A percentile compares a stretch with the other conserved stretches of the same genome.
These are phyloP conservation scores for Trichoderma cornu-damae DNA, from an alignment of 2,329 filamentous ascomycete species.

Conservation along the genomic window DNA sequence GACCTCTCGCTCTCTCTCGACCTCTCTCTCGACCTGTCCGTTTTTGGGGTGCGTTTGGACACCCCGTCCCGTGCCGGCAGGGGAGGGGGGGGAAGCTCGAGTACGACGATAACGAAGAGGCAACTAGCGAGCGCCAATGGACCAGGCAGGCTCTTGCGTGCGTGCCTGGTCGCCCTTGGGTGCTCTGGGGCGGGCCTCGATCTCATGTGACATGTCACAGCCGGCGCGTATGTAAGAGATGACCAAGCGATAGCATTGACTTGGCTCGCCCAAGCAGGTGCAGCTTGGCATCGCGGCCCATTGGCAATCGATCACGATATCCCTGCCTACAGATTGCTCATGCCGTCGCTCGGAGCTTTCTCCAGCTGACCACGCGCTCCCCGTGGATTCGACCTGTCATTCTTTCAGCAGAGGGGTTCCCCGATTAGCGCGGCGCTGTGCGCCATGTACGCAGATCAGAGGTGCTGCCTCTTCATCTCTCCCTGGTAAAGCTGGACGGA, in stretches of 20 bases:
- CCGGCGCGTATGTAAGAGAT: not conserved
- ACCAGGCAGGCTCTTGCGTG: not conserved
- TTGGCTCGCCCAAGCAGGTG: not conserved
- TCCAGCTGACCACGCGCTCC: not conserved
- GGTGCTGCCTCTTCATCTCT: constrained; percentile 5
- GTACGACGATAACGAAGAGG: constrained; percentile 10
- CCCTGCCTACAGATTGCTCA: not conserved
- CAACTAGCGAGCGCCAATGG: constrained; percentile 3
- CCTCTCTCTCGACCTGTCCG: too few relatives aligned
- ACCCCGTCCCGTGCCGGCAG: not conserved
- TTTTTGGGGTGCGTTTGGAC: constrained; percentile 10
- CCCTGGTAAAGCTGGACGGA: not conserved
- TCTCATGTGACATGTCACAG: constrained; percentile 4
- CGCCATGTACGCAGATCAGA: not conserved
- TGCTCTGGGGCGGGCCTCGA: not conserved
- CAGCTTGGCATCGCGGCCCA: not conserved
- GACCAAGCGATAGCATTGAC: not conserved
- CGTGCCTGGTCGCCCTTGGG: constrained; percentile 6
- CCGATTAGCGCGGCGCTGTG: not conserved
- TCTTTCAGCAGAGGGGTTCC: not conserved
- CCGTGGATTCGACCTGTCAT: not conserved
- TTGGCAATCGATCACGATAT: constrained; percentile 10
- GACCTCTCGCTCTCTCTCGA: too few relatives aligned
- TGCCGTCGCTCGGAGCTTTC: not conserved
- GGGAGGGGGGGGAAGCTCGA: not conserved